phyloP scores from a whole-genome alignment of 257 asterid genomes.

The Handroanthus guayacan region DNA sequence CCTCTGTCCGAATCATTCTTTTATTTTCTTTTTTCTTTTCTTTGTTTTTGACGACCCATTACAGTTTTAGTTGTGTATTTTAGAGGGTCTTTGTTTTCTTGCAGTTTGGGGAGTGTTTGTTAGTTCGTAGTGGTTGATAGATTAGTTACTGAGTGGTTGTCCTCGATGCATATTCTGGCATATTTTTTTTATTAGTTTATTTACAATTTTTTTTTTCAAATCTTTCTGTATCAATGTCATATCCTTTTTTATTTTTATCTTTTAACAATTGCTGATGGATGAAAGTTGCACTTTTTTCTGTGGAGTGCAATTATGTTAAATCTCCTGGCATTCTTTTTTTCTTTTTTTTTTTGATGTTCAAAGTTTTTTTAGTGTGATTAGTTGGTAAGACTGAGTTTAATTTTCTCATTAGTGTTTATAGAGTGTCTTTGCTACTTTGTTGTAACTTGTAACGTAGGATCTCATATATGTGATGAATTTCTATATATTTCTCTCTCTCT shows the following conservation, averaged over 20 bases:
- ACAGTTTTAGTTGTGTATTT: neutral
- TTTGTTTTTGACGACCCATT: neutral
- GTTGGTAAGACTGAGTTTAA: neutral
- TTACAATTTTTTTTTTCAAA: neutral
- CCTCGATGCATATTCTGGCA: neutral
- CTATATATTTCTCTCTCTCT: no score
- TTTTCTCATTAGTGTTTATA: neutral
- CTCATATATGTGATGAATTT: constrained; percentile 23
- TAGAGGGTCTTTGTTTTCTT: neutral
- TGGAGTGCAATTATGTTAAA: neutral
- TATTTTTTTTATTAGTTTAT: neutral
- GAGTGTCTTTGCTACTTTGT: no score
- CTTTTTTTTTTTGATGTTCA: neutral
- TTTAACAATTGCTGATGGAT: neutral
- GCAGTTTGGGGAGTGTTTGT: neutral
- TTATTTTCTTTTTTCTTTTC: neutral
- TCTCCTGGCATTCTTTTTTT: neutral
- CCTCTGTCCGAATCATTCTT: constrained; percentile 1
- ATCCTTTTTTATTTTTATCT: neutral
- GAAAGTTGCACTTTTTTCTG: neutral
- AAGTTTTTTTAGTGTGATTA: neutral
- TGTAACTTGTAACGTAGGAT: neutral
- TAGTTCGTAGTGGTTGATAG: constrained; percentile 14
- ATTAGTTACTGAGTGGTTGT: constrained; percentile 19
- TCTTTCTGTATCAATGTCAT: neutral